Percentiles rank a stretch among this genome's conserved stretches.
Evolutionary conservation across 164 flowering plant species (phyloP).

Genomic region (Annona squamosa): DNA sequence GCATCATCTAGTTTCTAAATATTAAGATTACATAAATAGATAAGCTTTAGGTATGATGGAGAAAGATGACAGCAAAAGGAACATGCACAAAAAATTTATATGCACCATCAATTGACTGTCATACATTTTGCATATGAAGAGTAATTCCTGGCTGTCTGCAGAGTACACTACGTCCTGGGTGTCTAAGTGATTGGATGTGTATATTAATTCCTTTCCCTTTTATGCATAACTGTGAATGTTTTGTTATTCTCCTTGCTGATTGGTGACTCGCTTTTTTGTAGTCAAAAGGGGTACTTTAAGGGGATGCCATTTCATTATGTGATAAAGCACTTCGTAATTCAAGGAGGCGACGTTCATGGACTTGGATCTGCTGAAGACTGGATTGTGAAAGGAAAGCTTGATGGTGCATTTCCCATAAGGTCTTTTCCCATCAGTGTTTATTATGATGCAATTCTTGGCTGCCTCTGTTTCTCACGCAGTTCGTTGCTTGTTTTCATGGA

Average conservation of each 20-base stretch:
- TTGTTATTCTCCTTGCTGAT: not conserved
- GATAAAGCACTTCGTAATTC: conserved; percentile 83
- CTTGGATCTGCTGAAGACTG: conserved; percentile 73
- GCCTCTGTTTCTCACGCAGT: not conserved
- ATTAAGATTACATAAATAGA: too few species aligned
- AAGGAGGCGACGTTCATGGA: conserved; percentile 61
- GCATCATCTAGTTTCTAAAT: too few species aligned
- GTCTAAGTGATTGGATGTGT: not conserved
- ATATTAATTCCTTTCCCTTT: not conserved
- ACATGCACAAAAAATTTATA: too few species aligned
- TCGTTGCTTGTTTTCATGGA: not conserved
- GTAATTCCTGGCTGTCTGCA: too few species aligned
- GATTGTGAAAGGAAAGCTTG: conserved; percentile 60
- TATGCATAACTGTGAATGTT: not conserved
- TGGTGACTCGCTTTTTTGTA: conserved; percentile 29
- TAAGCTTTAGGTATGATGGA: too few species aligned
- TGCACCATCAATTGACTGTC: too few species aligned
- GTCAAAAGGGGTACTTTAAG: conserved; percentile 83
- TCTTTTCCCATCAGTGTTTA: conserved; percentile 14
- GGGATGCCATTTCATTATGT: conserved; percentile 80
- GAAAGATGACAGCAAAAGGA: too few species aligned
- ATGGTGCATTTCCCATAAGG: conserved; percentile 49
- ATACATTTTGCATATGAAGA: too few species aligned
- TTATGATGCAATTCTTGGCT: not conserved
- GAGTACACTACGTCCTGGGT: not conserved